Percentiles rank a stretch among this genome's conserved stretches.
These are phyloP conservation scores for Tripterygium wilfordii DNA, from an alignment of 177 flowering plant species.

Conservation along the genomic window DNA sequence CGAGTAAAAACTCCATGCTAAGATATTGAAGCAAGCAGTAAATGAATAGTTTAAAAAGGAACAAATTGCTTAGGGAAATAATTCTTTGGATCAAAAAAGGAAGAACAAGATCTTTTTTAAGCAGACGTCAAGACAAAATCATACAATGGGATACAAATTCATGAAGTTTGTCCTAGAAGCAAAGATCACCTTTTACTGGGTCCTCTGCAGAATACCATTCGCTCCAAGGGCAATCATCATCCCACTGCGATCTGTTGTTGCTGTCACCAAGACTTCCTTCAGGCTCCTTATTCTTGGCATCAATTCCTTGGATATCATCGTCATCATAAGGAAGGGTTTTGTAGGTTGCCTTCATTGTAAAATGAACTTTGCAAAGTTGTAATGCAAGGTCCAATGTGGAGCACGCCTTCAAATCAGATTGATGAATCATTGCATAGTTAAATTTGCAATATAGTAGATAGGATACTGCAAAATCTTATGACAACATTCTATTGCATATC, in stretches of 20 bases:
- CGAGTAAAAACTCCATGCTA: too few relatives aligned
- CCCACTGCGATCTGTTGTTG: slow-evolving; percentile 65
- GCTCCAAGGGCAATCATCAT: slow-evolving; percentile 98
- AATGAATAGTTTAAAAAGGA: not conserved
- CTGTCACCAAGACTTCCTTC: slow-evolving; percentile 26
- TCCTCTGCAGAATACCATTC: slow-evolving; percentile 98
- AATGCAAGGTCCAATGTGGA: slow-evolving; percentile 56
- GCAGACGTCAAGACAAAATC: too few relatives aligned
- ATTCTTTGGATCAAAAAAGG: too few relatives aligned
- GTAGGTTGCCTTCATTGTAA: slow-evolving; percentile 85
- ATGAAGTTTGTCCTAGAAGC: too few relatives aligned
- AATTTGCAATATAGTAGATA: too few relatives aligned
- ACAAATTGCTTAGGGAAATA: not conserved
- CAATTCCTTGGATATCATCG: slow-evolving; percentile 46
- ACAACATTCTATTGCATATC: too few relatives aligned
- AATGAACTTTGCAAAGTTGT: slow-evolving; percentile 56
- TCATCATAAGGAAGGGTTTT: slow-evolving; percentile 65
- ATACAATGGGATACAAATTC: too few relatives aligned
- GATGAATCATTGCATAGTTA: too few relatives aligned
- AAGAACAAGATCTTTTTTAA: too few relatives aligned
- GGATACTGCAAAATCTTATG: too few relatives aligned
- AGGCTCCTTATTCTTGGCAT: slow-evolving; percentile 36
- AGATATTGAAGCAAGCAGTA: slow-evolving; percentile 2
- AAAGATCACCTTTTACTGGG: slow-evolving; percentile 65
- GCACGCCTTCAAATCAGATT: slow-evolving; percentile 85